phyloP scores from a whole-genome alignment of 345 rosid species.

The Nasturtium officinale region DNA sequence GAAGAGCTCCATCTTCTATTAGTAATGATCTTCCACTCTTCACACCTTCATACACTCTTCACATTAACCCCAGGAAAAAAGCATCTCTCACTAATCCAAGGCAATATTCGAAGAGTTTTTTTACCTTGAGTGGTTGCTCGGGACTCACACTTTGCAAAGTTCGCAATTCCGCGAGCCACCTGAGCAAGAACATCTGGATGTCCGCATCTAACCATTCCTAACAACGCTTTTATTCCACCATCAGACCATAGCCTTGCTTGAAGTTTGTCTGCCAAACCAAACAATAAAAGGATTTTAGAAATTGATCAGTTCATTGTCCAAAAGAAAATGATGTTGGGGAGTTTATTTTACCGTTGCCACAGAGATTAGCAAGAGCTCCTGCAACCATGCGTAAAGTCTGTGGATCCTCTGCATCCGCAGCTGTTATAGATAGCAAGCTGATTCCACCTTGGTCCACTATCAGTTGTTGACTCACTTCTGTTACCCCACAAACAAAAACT shows the following conservation, averaged over 20 bases:
- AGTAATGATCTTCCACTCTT: constrained; percentile 80
- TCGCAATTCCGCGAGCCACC: constrained; percentile 97
- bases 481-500: constrained; percentile 34
- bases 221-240: constrained; percentile 94
- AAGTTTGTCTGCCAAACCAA: constrained; percentile 67
- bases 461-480: constrained; percentile 95
- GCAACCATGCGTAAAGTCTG: constrained; percentile 98
- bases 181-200: constrained; percentile 98
- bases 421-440: constrained; percentile 73
- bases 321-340: constrained; percentile 8
- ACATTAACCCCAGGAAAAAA: constrained; percentile 5
- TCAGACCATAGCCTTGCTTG: constrained; percentile 83
- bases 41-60: constrained; percentile 51
- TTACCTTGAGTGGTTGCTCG: constrained; percentile 83
- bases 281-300: constrained; percentile 1
- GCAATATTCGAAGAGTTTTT: background rate
- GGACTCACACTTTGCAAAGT: constrained; percentile 98
- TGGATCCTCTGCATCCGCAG: constrained; percentile 91
- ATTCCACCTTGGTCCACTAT: constrained; percentile 97
- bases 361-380: constrained; percentile 96
- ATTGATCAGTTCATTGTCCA: background rate
- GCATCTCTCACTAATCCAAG: background rate
- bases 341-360: constrained; percentile 80
- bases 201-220: constrained; percentile 93
- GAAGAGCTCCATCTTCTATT: constrained; percentile 92